phyloP scores from a whole-genome alignment of 345 rosid genomes.

The Mercurialis annua region DNA sequence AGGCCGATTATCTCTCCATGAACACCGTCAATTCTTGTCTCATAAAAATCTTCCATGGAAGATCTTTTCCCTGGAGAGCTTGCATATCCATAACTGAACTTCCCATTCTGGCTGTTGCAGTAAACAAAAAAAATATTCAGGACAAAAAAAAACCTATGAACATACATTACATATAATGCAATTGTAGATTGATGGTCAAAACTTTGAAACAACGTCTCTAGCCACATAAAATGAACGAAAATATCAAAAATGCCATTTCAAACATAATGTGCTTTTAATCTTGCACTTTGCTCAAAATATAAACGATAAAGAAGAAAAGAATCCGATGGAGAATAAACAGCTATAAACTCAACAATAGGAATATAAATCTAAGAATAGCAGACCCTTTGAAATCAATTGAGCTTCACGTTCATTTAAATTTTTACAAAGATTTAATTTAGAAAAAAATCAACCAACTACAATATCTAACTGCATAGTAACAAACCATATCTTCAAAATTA shows the following conservation, averaged over 20 bases:
- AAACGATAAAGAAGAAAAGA: background rate
- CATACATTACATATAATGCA: background rate
- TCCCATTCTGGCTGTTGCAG: constrained; percentile 75
- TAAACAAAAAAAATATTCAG: constrained; percentile 13
- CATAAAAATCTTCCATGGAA: constrained; percentile 98
- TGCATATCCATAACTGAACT: constrained; percentile 98
- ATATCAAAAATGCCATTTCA: background rate
- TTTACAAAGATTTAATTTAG: background rate
- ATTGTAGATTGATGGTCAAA: background rate
- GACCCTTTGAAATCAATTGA: background rate
- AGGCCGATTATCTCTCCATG: constrained; percentile 93
- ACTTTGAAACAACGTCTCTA: background rate
- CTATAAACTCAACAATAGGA: constrained; percentile 6
- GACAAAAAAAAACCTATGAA: constrained; percentile 10
- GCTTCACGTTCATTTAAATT: background rate
- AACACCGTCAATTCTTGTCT: constrained; percentile 89
- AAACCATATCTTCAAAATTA: background rate
- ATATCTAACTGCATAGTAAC: background rate
- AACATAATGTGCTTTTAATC: background rate
- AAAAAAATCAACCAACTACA: constrained; percentile 2
- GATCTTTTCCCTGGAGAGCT: constrained; percentile 95
- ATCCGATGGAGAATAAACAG: background rate
- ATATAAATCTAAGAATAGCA: constrained; percentile 2
- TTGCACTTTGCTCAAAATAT: background rate
- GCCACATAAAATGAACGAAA: background rate